Percentiles rank a stretch among this genome's conserved stretches.
Conservation (phyloP, 2,329 filamentous ascomycete genomes). For the Neodidymelliopsis sp. region DNA sequence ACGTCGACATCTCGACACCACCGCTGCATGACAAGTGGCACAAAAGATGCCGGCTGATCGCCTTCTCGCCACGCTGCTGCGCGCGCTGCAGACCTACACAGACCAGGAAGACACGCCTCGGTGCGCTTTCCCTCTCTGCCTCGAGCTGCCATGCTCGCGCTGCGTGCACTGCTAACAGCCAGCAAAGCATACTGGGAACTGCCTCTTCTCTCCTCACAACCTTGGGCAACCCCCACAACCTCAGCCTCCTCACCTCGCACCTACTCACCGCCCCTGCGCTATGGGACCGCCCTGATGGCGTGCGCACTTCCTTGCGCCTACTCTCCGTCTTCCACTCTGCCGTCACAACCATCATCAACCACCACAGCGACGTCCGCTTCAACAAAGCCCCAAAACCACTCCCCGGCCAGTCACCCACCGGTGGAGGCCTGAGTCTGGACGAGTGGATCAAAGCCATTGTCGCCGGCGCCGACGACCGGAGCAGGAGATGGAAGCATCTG, state of each 20-base stretch:
- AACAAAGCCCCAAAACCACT: conserved; percentile 35
- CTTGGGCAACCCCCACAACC: conserved; percentile 77
- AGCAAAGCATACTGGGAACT: conserved; percentile 63
- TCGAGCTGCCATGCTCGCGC: conserved; percentile 13
- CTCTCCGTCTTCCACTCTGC: conserved; percentile 77
- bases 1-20: conserved; percentile 13
- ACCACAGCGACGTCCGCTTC: conserved; percentile 50
- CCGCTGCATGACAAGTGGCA: conserved; percentile 7
- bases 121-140: conserved; percentile 50
- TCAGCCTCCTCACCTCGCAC: conserved; percentile 75
- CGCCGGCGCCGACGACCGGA: conserved; percentile 67
- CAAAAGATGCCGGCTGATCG: conserved; percentile 69
- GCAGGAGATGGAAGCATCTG: conserved; percentile 80
- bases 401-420: conserved; percentile 42
- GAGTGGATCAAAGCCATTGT: conserved; percentile 67
- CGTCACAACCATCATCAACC: conserved; percentile 62
- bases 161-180: conserved; percentile 31
- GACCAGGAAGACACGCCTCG: conserved; percentile 66
- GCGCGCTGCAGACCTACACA: conserved; percentile 66
- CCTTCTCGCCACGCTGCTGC: conserved; percentile 71
- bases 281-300: conserved; percentile 69
- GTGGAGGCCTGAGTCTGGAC: conserved; percentile 59
- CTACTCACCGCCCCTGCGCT: conserved; percentile 74
- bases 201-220: conserved; percentile 72
- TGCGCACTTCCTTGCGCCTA: conserved; percentile 69